Evolutionary conservation across 176 grass and related monocot species (phyloP).

Genomic region (Carex kokanica): DNA sequence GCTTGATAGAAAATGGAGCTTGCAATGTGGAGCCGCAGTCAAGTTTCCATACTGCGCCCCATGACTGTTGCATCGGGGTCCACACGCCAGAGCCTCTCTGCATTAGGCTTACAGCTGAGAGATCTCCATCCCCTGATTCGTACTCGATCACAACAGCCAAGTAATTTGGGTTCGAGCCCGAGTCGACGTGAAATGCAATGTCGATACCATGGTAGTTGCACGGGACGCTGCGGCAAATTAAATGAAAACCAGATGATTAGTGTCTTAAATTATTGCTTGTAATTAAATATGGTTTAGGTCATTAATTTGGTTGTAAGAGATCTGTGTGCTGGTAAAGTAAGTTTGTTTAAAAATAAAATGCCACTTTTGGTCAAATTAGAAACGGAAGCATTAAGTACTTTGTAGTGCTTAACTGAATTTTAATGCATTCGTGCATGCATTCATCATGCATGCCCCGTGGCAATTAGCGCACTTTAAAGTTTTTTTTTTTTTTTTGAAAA

Average conservation of each 20-base stretch:
- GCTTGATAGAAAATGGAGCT: conserved; percentile 52
- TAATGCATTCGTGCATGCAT: no score
- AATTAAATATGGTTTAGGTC: neutral
- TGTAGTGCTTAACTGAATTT: no score
- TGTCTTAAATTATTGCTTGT: neutral
- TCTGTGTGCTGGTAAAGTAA: neutral
- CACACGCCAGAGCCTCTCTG: conserved; percentile 24
- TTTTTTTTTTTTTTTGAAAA: no score
- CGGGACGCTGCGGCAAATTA: conserved; percentile 42
- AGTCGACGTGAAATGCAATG: conserved; percentile 61
- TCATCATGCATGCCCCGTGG: no score
- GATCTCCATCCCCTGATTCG: conserved; percentile 68
- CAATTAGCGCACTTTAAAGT: no score
- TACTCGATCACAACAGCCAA: conserved; percentile 65
- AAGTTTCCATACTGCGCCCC: conserved; percentile 55
- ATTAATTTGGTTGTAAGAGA: neutral
- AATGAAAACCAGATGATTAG: neutral
- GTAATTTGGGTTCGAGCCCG: conserved; percentile 77
- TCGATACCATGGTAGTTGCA: conserved; percentile 63
- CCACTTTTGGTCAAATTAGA: conserved; percentile 3
- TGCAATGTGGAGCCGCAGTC: conserved; percentile 36
- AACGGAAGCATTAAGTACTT: neutral
- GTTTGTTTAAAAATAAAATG: conserved; percentile 9
- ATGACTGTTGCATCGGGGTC: conserved; percentile 44
- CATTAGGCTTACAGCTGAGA: conserved; percentile 57